These are phyloP conservation scores for Crataegus laevigata DNA, from an alignment of 306 rosid species.

Conservation along the genomic window DNA sequence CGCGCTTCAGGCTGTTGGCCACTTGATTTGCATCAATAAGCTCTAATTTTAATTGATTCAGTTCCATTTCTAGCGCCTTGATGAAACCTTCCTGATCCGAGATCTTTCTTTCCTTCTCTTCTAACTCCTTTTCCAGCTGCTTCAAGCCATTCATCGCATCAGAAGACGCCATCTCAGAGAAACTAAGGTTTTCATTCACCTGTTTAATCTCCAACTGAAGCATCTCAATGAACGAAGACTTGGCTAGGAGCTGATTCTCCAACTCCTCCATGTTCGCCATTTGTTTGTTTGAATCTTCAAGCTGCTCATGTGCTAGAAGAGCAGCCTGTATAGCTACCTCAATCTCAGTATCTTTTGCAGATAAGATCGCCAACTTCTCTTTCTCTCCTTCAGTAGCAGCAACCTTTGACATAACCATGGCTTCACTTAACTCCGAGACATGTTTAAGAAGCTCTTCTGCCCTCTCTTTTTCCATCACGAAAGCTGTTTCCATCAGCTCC, in stretches of 20 bases:
- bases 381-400: constrained; percentile 34
- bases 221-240: constrained; percentile 12
- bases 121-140: constrained; percentile 27
- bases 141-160: constrained; percentile 11
- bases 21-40: constrained; percentile 30
- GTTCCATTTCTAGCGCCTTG: constrained; percentile 36
- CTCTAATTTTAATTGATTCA: constrained; percentile 34
- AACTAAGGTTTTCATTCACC: constrained; percentile 11
- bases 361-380: constrained; percentile 31
- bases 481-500: constrained; percentile 31
- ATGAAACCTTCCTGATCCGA: constrained; percentile 25
- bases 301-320: constrained; percentile 22
- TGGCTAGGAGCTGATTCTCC: constrained; percentile 20
- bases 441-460: constrained; percentile 33
- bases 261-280: constrained; percentile 21
- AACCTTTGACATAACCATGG: constrained; percentile 24
- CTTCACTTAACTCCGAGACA: constrained; percentile 45
- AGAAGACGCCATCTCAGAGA: constrained; percentile 17
- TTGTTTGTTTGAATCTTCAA: constrained; percentile 32
- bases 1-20: constrained; percentile 21
- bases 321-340: constrained; percentile 31
- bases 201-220: constrained; percentile 22
- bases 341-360: constrained; percentile 39
- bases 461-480: constrained; percentile 34
- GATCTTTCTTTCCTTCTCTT: constrained; percentile 26